A percentile compares a stretch with the other conserved stretches of the same genome.
Evolutionary conservation across 148 eudicot genomes (phyloP).

Genomic region (Vaccinium myrtillus): DNA sequence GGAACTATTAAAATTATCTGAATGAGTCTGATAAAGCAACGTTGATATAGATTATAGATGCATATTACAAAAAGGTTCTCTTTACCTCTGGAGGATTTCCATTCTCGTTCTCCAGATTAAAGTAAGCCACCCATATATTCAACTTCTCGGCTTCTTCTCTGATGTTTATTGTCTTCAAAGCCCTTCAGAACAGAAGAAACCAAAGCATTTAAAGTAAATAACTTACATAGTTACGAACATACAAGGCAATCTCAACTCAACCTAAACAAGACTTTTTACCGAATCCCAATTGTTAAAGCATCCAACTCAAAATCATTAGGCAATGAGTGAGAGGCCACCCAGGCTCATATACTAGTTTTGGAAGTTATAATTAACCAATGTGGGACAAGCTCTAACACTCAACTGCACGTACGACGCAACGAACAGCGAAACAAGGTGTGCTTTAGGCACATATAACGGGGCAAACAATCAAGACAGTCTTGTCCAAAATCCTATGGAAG

Average conservation of each 20-base stretch:
- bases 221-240: background rate
- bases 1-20: background rate
- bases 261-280: background rate
- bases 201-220: conserved; percentile 8
- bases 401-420: too few species aligned
- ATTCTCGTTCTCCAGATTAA: conserved; percentile 83
- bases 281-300: background rate
- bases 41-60: background rate
- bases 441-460: too few species aligned
- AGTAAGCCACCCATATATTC: conserved; percentile 88
- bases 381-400: too few species aligned
- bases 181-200: conserved; percentile 43
- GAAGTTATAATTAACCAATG: too few species aligned
- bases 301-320: too few species aligned
- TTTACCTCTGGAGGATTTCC: conserved; percentile 82
- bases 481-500: too few species aligned
- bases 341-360: too few species aligned
- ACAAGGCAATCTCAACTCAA: conserved; percentile 3
- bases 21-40: background rate
- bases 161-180: conserved; percentile 77
- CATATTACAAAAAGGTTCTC: background rate
- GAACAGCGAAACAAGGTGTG: too few species aligned
- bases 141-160: conserved; percentile 83
- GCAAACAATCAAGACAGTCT: too few species aligned
- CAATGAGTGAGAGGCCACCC: too few species aligned